A percentile compares a stretch with the other conserved stretches of the same genome.
phyloP scores from a whole-genome alignment of 176 grass and related monocot species.

The Oryza coarctata region DNA sequence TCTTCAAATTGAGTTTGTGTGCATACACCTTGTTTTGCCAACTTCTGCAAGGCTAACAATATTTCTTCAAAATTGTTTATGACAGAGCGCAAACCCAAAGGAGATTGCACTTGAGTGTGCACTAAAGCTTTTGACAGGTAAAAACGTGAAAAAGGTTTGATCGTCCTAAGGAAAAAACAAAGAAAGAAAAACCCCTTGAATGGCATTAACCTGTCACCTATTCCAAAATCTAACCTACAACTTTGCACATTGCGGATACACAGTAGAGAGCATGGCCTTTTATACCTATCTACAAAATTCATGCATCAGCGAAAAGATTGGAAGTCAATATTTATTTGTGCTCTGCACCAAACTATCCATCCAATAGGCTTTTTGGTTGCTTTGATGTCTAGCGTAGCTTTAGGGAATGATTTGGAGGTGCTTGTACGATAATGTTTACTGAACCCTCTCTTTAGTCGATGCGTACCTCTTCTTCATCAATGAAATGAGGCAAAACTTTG shows the following conservation, averaged over 20 bases:
- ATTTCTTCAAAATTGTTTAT: slow-evolving; percentile 35
- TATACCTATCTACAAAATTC: background rate
- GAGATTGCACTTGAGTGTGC: slow-evolving; percentile 56
- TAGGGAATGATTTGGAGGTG: too few species aligned
- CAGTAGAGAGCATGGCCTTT: background rate
- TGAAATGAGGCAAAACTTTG: too few species aligned
- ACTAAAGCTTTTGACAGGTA: slow-evolving; percentile 69
- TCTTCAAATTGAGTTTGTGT: background rate
- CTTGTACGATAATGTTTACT: too few species aligned
- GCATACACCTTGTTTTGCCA: background rate
- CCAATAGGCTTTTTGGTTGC: too few species aligned
- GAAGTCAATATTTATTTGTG: too few species aligned
- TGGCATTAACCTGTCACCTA: slow-evolving; percentile 33
- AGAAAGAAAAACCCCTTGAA: slow-evolving; percentile 35
- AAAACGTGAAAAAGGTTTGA: slow-evolving; percentile 69
- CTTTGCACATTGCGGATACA: background rate
- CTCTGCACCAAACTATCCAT: rapidly evolving
- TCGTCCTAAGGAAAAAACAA: slow-evolving; percentile 48
- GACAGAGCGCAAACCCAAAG: slow-evolving; percentile 53
- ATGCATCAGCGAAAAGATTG: too few species aligned
- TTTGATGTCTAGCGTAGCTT: too few species aligned
- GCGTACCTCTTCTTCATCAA: too few species aligned
- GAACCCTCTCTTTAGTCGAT: too few species aligned
- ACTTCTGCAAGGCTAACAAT: slow-evolving; percentile 32
- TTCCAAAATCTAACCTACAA: background rate